Evolutionary conservation across 1,284 basidiomycete species (phyloP).

Genomic region (Ceratobasidium sp.): DNA sequence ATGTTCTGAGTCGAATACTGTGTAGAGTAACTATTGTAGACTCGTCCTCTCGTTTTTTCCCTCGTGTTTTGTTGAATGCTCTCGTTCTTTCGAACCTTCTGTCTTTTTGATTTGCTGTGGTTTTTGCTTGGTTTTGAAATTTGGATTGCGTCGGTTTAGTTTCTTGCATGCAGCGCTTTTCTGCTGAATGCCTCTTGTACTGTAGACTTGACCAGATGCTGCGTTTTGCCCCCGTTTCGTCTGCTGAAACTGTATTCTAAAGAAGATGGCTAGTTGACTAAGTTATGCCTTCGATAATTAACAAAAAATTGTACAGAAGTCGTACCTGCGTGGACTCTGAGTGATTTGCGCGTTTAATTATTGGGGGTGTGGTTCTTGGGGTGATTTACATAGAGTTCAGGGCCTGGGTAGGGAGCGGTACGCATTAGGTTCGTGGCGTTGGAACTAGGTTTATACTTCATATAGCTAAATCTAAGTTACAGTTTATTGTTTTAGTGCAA

Average conservation of each 20-base stretch:
- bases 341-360: background rate
- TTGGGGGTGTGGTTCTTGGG: no score
- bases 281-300: constrained; percentile 1
- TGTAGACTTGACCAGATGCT: no score
- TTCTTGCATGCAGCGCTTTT: background rate
- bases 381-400: no score
- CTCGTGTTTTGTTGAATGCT: background rate
- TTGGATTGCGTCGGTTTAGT: constrained; percentile 9
- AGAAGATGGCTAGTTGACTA: background rate
- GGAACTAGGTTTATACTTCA: no score
- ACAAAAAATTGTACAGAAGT: background rate
- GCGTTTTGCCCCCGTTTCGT: background rate
- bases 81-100: constrained; percentile 24
- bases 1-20: constrained; percentile 15
- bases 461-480: background rate
- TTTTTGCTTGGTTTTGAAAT: background rate
- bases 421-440: background rate
- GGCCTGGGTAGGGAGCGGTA: background rate
- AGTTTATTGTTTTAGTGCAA: background rate
- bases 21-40: constrained; percentile 20
- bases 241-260: constrained; percentile 29
- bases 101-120: constrained; percentile 13
- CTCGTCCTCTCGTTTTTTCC: constrained; percentile 18
- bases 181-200: background rate
- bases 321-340: no score